A percentile compares a stretch with the other conserved stretches of the same genome.
These are phyloP conservation scores for Candida tibetensis DNA, from an alignment of 805 yeast genomes.

Conservation along the genomic window DNA sequence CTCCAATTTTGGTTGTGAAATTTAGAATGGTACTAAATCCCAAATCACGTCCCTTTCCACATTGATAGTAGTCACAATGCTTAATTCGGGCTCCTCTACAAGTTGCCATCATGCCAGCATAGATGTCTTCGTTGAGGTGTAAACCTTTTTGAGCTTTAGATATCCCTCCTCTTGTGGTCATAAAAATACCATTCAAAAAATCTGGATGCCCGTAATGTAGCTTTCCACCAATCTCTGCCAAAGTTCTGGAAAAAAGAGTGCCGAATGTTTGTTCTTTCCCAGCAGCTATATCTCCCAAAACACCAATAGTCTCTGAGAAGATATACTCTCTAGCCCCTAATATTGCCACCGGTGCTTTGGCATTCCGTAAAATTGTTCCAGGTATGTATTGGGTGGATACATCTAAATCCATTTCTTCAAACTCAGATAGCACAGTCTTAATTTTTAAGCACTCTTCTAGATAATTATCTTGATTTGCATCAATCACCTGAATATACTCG, in stretches of 20 bases:
- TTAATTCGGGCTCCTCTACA: conserved; percentile 90
- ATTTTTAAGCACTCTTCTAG: conserved; percentile 91
- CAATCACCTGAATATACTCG: conserved; percentile 90
- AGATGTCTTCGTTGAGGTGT: conserved; percentile 91
- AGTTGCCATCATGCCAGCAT: conserved; percentile 90
- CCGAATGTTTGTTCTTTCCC: conserved; percentile 98
- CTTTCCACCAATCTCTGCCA: conserved; percentile 93
- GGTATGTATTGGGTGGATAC: conserved; percentile 52
- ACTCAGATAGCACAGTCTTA: conserved; percentile 82
- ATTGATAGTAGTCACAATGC: conserved; percentile 93
- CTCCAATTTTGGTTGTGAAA: conserved; percentile 93
- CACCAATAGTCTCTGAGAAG: conserved; percentile 89
- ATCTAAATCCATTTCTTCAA: conserved; percentile 69
- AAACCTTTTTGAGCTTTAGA: conserved; percentile 93
- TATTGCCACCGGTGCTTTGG: conserved; percentile 70
- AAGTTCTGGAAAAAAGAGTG: conserved; percentile 86
- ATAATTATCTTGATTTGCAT: conserved; percentile 95
- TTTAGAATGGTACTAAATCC: conserved; percentile 91
- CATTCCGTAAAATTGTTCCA: conserved; percentile 41
- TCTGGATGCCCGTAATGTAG: conserved; percentile 97
- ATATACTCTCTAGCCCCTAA: conserved; percentile 94
- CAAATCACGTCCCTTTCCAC: conserved; percentile 95
- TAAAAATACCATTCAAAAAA: conserved; percentile 82
- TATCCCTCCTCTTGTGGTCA: conserved; percentile 95
- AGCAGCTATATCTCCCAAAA: conserved; percentile 94